Percentiles rank a stretch among this genome's conserved stretches.
phyloP scores from a whole-genome alignment of 257 asterid species.

The Salvia hispanica region DNA sequence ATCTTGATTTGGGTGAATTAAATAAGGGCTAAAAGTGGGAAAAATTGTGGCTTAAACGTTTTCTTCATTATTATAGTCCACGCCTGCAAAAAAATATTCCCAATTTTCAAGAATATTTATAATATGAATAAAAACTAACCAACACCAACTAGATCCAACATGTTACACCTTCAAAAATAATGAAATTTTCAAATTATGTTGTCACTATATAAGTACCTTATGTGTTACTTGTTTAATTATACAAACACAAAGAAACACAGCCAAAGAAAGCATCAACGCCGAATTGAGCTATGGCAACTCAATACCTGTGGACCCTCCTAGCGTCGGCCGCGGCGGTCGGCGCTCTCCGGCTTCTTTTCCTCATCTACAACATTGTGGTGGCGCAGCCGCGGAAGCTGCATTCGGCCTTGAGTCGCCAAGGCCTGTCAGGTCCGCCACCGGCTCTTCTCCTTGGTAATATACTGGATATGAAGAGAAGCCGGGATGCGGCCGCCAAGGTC shows the following conservation, averaged over 20 bases:
- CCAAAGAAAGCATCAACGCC: background rate
- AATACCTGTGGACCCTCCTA: slow-evolving; percentile 19
- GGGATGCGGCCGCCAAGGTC: slow-evolving; percentile 21
- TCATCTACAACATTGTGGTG: slow-evolving; percentile 41
- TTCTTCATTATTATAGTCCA: no score
- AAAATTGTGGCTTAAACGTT: no score
- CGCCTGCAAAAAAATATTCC: no score
- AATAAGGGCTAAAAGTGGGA: no score
- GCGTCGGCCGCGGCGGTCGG: slow-evolving; percentile 29
- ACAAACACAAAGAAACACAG: background rate
- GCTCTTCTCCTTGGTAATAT: slow-evolving; percentile 46
- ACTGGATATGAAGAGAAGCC: slow-evolving; percentile 43
- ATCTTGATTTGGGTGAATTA: no score
- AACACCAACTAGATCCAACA: no score
- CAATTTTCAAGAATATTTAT: no score
- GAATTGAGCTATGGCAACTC: background rate
- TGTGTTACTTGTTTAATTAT: background rate
- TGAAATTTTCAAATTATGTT: background rate
- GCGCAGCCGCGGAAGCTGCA: slow-evolving; percentile 49
- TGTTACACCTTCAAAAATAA: background rate
- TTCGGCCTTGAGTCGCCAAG: slow-evolving; percentile 48
- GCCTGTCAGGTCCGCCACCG: slow-evolving; percentile 53
- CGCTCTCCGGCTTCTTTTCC: slow-evolving; percentile 30
- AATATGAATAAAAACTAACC: no score
- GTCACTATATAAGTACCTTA: background rate